Base-by-base conservation (phyloP, 2,329 filamentous ascomycete species). In the Phialophora tarda region DNA sequence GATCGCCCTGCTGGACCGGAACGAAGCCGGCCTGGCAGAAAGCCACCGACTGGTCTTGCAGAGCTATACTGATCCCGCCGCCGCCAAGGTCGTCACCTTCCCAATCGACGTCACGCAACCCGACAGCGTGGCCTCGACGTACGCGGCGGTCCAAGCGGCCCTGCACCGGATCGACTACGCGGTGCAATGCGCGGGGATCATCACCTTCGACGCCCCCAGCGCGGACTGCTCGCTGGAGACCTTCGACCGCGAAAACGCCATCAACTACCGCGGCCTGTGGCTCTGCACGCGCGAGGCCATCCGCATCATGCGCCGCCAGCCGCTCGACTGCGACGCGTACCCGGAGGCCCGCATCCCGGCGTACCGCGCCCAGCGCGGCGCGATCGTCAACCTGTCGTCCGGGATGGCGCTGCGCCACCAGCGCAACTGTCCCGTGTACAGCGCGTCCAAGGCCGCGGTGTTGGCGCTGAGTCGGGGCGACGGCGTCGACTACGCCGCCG, bases 391-490 rank as follows among this genome's bases (percentile, higher is more conserved):
- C 62, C 63, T 65, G 23, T 64, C 69, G 4, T 64, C 59, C 34
- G 56, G 65, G 57, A 60, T 71, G 17, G 69, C 69, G 17, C 30
- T 69, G 17, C 8, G 24, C 69, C 38, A 62, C 57, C 23, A 62
- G 58, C 38, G 63, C 64, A 8, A 65, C 69, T n/a, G 64, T 62
- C 26, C 67, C 65, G 53, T 57, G 64, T 97, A 97, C 81, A 97
- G 93, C 1, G 92, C 93, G 17, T 93, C 89, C 81, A 97, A 97
- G 83, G 93, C 93, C 65, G 93, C 93, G 3, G 93, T 97, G 0
- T 82, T 97, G 32, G 93, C 93, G 4, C 83, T 97, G 82, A 97
- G 93, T 47, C 87, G 93, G 68, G 93, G 97, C 78, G 82, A 97
- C 69, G 91, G 93, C 68, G 93, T 97, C 80, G 63, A 59, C 41